These are phyloP conservation scores for Malassezia caprae DNA, from an alignment of 1,284 basidiomycete genomes.

Conservation along the genomic window DNA sequence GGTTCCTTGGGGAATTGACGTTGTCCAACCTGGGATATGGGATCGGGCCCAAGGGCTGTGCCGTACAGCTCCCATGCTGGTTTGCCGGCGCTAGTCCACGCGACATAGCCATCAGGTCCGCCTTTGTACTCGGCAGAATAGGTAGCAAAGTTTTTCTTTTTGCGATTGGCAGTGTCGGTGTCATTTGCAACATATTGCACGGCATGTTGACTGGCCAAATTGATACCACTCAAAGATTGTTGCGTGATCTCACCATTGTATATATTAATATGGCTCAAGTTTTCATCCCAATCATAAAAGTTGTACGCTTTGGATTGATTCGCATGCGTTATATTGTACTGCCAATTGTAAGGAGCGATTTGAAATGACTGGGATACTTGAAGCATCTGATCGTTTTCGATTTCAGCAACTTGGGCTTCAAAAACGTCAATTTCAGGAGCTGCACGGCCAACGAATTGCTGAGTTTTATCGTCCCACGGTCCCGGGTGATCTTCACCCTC, in stretches of 20 bases:
- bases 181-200: not conserved
- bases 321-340: slow-evolving; percentile 33
- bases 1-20: slow-evolving; percentile 61
- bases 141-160: not conserved
- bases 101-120: slow-evolving; percentile 14
- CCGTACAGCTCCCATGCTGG: slow-evolving; percentile 54
- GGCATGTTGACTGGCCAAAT: not conserved
- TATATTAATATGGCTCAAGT: slow-evolving; percentile 22
- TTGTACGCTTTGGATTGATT: slow-evolving; percentile 22
- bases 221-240: slow-evolving; percentile 22
- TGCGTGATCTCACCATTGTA: slow-evolving; percentile 38
- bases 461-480: slow-evolving; percentile 56
- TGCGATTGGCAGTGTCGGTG: not conserved
- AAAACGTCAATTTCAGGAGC: slow-evolving; percentile 62
- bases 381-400: slow-evolving; percentile 13
- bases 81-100: slow-evolving; percentile 25
- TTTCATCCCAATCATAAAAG: slow-evolving; percentile 22
- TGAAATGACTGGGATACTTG: slow-evolving; percentile 71
- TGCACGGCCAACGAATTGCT: slow-evolving; percentile 58
- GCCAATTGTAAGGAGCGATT: slow-evolving; percentile 57
- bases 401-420: slow-evolving; percentile 53
- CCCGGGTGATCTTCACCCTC: slow-evolving; percentile 70
- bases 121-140: slow-evolving; percentile 11
- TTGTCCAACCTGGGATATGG: slow-evolving; percentile 58
- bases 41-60: slow-evolving; percentile 62